These are phyloP conservation scores for Xylariaceae sp. DNA, from an alignment of 2,329 filamentous ascomycete species.

Conservation along the genomic window DNA sequence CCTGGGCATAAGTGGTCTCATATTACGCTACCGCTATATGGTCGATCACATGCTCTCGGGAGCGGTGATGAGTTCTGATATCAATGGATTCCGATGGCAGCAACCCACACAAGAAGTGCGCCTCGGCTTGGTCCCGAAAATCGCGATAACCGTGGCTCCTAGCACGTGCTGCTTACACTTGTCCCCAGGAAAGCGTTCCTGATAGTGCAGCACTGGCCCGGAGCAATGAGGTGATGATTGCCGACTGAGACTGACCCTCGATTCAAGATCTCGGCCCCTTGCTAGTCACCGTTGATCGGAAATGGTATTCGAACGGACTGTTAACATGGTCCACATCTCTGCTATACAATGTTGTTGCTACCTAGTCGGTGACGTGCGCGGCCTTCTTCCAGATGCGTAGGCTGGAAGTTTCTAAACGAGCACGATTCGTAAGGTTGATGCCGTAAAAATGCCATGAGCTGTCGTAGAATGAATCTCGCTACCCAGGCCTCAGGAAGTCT, in stretches of 20 bases:
- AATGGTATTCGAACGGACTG: no score
- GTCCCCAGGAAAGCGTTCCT: not conserved
- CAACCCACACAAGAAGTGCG: not conserved
- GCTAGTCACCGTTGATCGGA: no score
- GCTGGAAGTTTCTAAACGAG: no score
- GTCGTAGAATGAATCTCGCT: no score
- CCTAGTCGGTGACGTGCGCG: no score
- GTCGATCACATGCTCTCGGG: constrained; percentile 15
- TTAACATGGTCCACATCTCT: no score
- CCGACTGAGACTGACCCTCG: not conserved
- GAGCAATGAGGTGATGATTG: not conserved
- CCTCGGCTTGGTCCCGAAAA: constrained; percentile 12
- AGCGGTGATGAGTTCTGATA: not conserved
- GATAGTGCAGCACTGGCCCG: not conserved
- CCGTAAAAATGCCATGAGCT: no score
- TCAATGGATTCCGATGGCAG: not conserved
- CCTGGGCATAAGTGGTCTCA: not conserved
- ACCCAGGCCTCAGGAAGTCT: no score
- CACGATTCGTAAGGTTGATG: no score
- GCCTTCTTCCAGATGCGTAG: no score
- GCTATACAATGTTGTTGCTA: no score
- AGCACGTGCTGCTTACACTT: not conserved
- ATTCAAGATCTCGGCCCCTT: not conserved
- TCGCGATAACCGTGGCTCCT: not conserved
- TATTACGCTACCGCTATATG: not conserved